Base-by-base conservation (phyloP, 352 stramenopile genomes). In the Elongisporangium senticosum region DNA sequence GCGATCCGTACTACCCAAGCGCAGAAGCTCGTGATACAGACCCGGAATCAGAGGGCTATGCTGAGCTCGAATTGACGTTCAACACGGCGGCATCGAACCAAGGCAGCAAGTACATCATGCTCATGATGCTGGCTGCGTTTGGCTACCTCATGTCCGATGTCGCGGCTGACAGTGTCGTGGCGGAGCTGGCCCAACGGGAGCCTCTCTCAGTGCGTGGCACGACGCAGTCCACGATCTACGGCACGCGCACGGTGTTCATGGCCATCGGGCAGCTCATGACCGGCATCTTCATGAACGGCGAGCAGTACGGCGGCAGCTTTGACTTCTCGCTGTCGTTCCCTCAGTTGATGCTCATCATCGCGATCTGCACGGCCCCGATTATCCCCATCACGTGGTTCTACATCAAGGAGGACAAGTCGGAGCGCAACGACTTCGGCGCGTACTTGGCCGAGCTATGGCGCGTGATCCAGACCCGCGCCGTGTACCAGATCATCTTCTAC, bases 101-200 rank as follows among this genome's bases (percentile, higher is more conserved):
- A 51, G 67, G 54, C 17, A 61, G 37, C 23, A 71, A 69, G 37
- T 81, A 74, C 54, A 62, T 77, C 23, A 59, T 79, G 39, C 50
- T 79, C 24, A 79, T 87, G 61, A 70, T 77, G 55, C 60, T 83
- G 13, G 53, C 84, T 4, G 75, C 79, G 0, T 24, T 87, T 17
- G 79, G 79, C 2, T 89, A 88, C 58, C 69, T 88, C n/a, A 62
- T 77, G 59, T 66, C 79, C 2, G 77, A 87, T 51, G 74, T 86
- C 7, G 79, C 77, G 26, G 64, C 70, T 21, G 79, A 90, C 57
- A 74, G 71, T 60, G 68, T 81, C 53, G 57, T 68, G 10, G 69
- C 77, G 11, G 63, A 79, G 14, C 55, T 74, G 20, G 69, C 65
- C 13, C 72, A 81, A 22, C 64, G 66, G n/a, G 70, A 84, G 43